Evolutionary conservation across 2,329 filamentous ascomycete genomes (phyloP), one percentile per base, ranked within the genome.

Genomic region (Paraphoma sp.): DNA sequence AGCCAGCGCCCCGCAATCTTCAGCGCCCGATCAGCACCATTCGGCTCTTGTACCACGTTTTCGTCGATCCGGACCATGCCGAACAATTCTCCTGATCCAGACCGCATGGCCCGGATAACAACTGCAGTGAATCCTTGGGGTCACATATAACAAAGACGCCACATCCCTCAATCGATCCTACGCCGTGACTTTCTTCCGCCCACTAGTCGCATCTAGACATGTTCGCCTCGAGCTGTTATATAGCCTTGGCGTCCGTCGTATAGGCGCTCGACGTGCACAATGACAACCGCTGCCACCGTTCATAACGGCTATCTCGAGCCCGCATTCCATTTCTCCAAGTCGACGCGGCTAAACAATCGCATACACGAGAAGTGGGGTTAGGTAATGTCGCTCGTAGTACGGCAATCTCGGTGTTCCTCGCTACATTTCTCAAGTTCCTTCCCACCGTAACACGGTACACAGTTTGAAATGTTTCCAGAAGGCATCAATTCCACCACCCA

Each of bases 281-380:
- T 33, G 12, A 23, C 42, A n/a, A 16, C 18, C 41, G 29, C 16
- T 30, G 33, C 44, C 31, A 16, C 14, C 48, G 42, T 41, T 17
- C 30, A 42, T 14, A 29, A 51, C 40, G 16, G 42, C 41, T 29
- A n/a, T 51, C 30, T n/a, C 33, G 2, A 30, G 40, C 42, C 36
- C 33, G 8, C 14, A n/a, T 14, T 43, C 23, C 18, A 36, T 28
- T 14, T 31, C 5, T 31, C 10, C 16, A 44, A 33, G 31, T 41
- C 30, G 31, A 30, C 31, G 45, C 49, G 49, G 49, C 42, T 51
- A 51, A 51, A 51, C 31, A 16, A 45, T 51, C 42, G 49, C 49
- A 45, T 40, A 51, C 42, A 51, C 43, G 49, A 51, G 49, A 7
- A 45, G 17, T 28, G 40, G 23, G 8, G 33, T 10, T 40, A 48